These are phyloP conservation scores for Neophaeococcomyces aloes DNA, from an alignment of 2,329 filamentous ascomycete species.

Conservation along the genomic window DNA sequence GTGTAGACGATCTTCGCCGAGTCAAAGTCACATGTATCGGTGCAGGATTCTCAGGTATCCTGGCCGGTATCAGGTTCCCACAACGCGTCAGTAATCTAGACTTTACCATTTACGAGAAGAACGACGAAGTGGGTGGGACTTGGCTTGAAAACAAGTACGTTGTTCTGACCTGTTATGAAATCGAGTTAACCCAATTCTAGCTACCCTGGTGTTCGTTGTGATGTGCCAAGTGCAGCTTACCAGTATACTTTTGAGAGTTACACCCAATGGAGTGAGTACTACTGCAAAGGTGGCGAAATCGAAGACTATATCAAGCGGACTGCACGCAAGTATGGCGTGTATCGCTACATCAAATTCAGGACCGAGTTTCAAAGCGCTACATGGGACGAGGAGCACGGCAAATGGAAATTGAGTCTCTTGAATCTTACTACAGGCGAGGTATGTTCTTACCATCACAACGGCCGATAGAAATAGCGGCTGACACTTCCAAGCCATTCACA, in stretches of 20 bases:
- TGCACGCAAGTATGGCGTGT: slow-evolving; percentile 30
- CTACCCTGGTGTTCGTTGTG: slow-evolving; percentile 14
- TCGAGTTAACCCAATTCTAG: not conserved
- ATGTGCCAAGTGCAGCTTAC: slow-evolving; percentile 20
- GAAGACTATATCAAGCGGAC: slow-evolving; percentile 16
- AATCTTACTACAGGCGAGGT: too few relatives aligned
- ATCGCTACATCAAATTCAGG: slow-evolving; percentile 49
- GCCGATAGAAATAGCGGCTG: too few relatives aligned
- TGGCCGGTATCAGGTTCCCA: slow-evolving; percentile 25
- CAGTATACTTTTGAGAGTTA: slow-evolving; percentile 21
- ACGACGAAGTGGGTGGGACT: slow-evolving; percentile 24
- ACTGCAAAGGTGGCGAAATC: slow-evolving; percentile 19
- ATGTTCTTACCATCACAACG: too few relatives aligned
- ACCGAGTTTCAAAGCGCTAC: slow-evolving; percentile 41
- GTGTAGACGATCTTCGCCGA: slow-evolving; percentile 4
- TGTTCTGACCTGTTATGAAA: slow-evolving; percentile 13
- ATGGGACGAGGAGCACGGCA: slow-evolving; percentile 40
- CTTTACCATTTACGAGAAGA: slow-evolving; percentile 23
- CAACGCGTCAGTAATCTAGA: slow-evolving; percentile 14
- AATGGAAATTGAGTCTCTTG: slow-evolving; percentile 15
- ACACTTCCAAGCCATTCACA: slow-evolving; percentile 13
- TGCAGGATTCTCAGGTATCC: slow-evolving; percentile 32
- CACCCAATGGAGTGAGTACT: slow-evolving; percentile 20
- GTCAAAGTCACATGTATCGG: slow-evolving; percentile 25
- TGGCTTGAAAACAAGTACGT: slow-evolving; percentile 28